Evolutionary conservation across 2,329 filamentous ascomycete genomes (phyloP), one percentile per base, ranked within the genome.

Genomic region (Alternaria sp.): DNA sequence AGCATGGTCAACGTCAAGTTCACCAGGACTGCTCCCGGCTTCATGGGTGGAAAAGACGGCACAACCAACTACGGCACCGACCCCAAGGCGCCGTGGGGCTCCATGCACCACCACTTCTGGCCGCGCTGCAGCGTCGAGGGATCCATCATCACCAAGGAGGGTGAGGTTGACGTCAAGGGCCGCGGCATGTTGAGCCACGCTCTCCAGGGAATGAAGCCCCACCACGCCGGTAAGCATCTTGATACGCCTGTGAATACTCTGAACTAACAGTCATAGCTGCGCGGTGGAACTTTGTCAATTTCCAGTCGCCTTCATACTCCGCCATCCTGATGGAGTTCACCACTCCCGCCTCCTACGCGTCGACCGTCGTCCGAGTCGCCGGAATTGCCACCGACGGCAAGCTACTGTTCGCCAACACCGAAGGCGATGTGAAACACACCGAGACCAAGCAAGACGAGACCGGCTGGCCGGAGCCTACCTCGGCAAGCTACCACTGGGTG

Each of bases 181-280:
- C 88, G 86, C 67, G 94, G 90, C 30, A 84, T 96, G 74, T 95
- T 94, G 82, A 86, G 91, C 70, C 91, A 96, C 80, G 94, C 93
- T 44, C 84, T 98, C 55, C 96, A 98, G 83, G 96, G 94, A 79
- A 98, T 98, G 95, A 99, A 99, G 87, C 96, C 96, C 44, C 96
- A 99, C 81, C 96, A 99, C 79, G 92, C 94, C 63, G 94, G 87
- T 89, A 83, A 73, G 83, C 73, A 53, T 45, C 28, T 30, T 45
- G 6, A 45, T 1, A 21, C 15, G 2, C 55, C 41, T 50, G n/a
- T 26, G 20, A 11, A 60, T 47, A 10, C 14, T 21, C 15, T 12
- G 8, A 9, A 49, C 71, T 77, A 33, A 77, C 44, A 5, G 33
- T 3, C 30, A 11, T 47, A 88, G 89, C 95, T 65, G 89, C 92